Conservation (phyloP, 2,329 filamentous ascomycete species). For the Paracoccidioides lutzii region DNA sequence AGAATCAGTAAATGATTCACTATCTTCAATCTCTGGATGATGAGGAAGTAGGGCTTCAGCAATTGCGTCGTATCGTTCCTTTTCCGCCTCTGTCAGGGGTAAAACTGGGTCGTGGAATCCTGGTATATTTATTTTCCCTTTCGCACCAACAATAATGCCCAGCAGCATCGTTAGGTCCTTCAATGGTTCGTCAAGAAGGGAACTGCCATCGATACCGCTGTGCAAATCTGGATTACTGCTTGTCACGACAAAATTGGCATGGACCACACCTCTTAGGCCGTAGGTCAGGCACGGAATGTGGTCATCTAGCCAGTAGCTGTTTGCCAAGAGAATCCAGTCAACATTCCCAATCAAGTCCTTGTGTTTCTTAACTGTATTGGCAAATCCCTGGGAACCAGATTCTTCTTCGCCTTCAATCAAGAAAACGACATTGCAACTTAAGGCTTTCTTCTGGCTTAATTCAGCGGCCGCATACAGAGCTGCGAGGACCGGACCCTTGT, state of each 20-base stretch:
- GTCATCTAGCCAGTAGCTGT: constrained; percentile 98
- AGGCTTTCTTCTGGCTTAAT: constrained; percentile 64
- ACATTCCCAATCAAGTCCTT: constrained; percentile 78
- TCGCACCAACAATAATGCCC: constrained; percentile 64
- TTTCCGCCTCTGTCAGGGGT: constrained; percentile 60
- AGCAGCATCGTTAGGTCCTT: constrained; percentile 81
- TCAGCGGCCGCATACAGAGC: constrained; percentile 90
- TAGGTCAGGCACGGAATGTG: constrained; percentile 92
- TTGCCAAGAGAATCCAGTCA: constrained; percentile 88
- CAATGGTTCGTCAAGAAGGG: constrained; percentile 71
- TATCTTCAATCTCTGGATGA: constrained; percentile 51
- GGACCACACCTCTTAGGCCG: constrained; percentile 81
- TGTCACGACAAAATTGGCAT: constrained; percentile 79
- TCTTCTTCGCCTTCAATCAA: constrained; percentile 79
- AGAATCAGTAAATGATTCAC: constrained; percentile 62
- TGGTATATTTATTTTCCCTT: constrained; percentile 72
- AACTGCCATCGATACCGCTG: constrained; percentile 91
- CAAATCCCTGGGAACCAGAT: constrained; percentile 81
- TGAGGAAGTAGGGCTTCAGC: constrained; percentile 60
- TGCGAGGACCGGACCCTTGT: constrained; percentile 91
- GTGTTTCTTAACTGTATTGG: constrained; percentile 64
- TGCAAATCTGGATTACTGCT: constrained; percentile 81
- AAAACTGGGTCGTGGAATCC: constrained; percentile 80
- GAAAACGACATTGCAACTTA: constrained; percentile 83
- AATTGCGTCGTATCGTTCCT: constrained; percentile 72